Evolutionary conservation across 257 asterid genomes (phyloP).

Genomic region (Solanum ossicruentum): DNA sequence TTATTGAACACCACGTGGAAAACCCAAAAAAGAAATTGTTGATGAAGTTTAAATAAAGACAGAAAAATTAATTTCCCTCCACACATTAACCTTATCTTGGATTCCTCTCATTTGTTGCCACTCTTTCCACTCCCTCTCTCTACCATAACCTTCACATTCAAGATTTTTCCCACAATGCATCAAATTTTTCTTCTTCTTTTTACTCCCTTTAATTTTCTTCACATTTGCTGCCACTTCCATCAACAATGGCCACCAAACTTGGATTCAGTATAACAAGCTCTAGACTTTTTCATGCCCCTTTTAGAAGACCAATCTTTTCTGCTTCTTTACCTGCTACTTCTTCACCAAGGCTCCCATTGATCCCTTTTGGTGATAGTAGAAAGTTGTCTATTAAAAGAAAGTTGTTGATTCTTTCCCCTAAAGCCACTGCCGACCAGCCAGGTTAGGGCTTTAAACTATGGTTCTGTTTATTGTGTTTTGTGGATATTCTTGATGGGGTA

Average conservation of each 20-base stretch:
- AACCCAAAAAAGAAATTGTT: background rate
- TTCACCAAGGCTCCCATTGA: conserved; percentile 25
- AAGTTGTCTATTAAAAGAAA: conserved; percentile 23
- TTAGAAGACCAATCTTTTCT: conserved; percentile 32
- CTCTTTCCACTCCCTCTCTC: conserved; percentile 12
- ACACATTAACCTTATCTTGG: conserved; percentile 73
- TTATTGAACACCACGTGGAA: background rate
- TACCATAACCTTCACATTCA: conserved; percentile 17
- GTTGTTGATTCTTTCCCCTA: conserved; percentile 37
- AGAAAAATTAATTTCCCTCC: conserved; percentile 39
- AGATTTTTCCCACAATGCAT: conserved; percentile 22
- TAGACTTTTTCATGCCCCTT: conserved; percentile 28
- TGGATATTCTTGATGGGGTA: background rate
- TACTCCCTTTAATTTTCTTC: background rate
- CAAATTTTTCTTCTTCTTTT: background rate
- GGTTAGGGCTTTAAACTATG: conserved; percentile 21
- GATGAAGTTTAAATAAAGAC: background rate
- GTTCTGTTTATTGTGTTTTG: background rate
- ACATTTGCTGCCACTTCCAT: conserved; percentile 7
- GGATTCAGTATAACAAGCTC: conserved; percentile 37
- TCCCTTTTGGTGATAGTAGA: conserved; percentile 17
- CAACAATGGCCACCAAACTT: conserved; percentile 60
- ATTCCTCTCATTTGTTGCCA: background rate
- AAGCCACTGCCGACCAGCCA: conserved; percentile 76
- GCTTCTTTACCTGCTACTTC: conserved; percentile 17